A percentile compares a stretch with the other conserved stretches of the same genome.
These are phyloP conservation scores for Fusarium sp. DNA, from an alignment of 2,329 filamentous ascomycete species.

Conservation along the genomic window DNA sequence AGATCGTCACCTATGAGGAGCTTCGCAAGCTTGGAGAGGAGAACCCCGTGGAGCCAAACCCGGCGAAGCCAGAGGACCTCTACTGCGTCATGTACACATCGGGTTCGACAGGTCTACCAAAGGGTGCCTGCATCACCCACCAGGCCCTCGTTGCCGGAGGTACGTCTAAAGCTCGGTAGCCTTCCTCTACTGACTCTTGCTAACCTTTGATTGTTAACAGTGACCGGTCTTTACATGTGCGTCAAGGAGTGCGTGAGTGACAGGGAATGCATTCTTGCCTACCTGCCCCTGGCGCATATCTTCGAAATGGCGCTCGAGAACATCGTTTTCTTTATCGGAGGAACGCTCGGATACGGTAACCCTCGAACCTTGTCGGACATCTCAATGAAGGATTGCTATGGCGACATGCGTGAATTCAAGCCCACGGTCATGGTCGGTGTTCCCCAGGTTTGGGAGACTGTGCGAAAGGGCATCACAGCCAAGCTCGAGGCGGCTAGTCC, in stretches of 20 bases:
- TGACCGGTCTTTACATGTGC: constrained; percentile 83
- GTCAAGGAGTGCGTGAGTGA: constrained; percentile 83
- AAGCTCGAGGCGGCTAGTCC: constrained; percentile 80
- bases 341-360: constrained; percentile 92
- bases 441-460: constrained; percentile 95
- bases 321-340: constrained; percentile 87
- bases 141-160: constrained; percentile 80
- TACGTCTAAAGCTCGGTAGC: constrained; percentile 53
- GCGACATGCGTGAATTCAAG: constrained; percentile 91
- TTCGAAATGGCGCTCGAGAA: constrained; percentile 98
- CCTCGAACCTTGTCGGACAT: constrained; percentile 88
- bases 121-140: constrained; percentile 88
- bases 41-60: constrained; percentile 77
- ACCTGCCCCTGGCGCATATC: constrained; percentile 94
- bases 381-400: constrained; percentile 89
- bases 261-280: constrained; percentile 85
- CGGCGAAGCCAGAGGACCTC: constrained; percentile 79
- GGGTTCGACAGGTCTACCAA: constrained; percentile 88
- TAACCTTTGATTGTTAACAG: constrained; percentile 46
- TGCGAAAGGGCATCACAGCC: constrained; percentile 91
- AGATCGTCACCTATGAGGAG: constrained; percentile 66
- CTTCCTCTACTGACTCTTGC: constrained; percentile 10
- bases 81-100: constrained; percentile 92
- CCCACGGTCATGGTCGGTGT: constrained; percentile 95
- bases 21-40: constrained; percentile 70